phyloP scores from a whole-genome alignment of 768 basidiomycete species.

The Amanita fuliginea region DNA sequence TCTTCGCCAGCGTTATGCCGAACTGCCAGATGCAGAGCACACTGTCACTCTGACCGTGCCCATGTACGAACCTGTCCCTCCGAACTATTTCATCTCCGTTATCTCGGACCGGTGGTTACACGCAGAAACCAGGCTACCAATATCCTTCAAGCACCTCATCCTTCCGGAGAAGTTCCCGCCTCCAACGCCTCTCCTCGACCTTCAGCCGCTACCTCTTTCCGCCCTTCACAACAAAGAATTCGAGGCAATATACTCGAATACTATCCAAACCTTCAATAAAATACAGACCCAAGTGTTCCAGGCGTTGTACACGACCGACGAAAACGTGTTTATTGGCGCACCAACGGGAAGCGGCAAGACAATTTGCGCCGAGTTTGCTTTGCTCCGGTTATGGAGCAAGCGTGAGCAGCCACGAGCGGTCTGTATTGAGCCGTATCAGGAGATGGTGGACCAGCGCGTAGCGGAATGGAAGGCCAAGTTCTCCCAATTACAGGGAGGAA shows the following conservation, averaged over 20 bases:
- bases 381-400: slow-evolving; percentile 92
- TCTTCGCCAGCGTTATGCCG: slow-evolving; percentile 83
- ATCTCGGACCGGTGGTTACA: slow-evolving; percentile 96
- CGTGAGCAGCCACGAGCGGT: slow-evolving; percentile 74
- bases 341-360: slow-evolving; percentile 98
- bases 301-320: slow-evolving; percentile 90
- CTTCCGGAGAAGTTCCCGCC: slow-evolving; percentile 94
- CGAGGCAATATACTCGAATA: slow-evolving; percentile 73
- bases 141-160: slow-evolving; percentile 97
- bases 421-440: slow-evolving; percentile 94
- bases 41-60: slow-evolving; percentile 91
- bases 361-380: slow-evolving; percentile 92
- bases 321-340: slow-evolving; percentile 94
- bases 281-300: slow-evolving; percentile 99
- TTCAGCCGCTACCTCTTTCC: slow-evolving; percentile 81
- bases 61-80: slow-evolving; percentile 95
- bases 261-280: slow-evolving; percentile 89
- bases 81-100: slow-evolving; percentile 95
- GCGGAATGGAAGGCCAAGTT: slow-evolving; percentile 88
- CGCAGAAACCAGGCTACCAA: slow-evolving; percentile 86
- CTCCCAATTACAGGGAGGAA: slow-evolving; percentile 71
- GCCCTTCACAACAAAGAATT: slow-evolving; percentile 92
- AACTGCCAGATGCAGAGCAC: slow-evolving; percentile 62
- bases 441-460: slow-evolving; percentile 91
- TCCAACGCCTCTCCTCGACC: slow-evolving; percentile 86